Evolutionary conservation across 2,329 filamentous ascomycete species (phyloP), one percentile per base, ranked within the genome.

Genomic region (Monosporascus sp.): DNA sequence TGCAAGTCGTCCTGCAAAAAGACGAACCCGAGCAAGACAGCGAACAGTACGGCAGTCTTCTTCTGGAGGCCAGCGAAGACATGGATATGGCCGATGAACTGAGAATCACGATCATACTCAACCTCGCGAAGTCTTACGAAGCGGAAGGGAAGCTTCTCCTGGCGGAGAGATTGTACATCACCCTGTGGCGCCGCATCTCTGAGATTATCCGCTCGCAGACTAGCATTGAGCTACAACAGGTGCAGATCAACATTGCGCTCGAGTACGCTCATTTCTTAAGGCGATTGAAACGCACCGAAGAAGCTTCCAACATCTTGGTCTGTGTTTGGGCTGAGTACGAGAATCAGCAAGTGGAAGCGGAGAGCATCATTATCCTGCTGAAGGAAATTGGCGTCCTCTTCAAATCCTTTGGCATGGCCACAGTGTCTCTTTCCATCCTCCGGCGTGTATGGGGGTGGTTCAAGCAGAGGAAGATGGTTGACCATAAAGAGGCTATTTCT

Each of bases 311-410:
- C 47, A 72, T 74, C 9, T 62, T 74, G 50, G 67, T 73, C 35
- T 72, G 69, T 35, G 57, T 74, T 7, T 74, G 72, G 71, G 67
- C 67, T 1, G 72, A 74, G 59, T 73, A 72, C 39, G 68, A 73
- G 57, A 60, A 73, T 52, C 57, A 67, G 49, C 54, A 49, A 2
- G 68, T 67, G n/a, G 66, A 70, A 49, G 59, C 65, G 0, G 60
- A 70, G 59, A 50, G 59, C 2, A 62, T 73, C 14, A 62, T 72
- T n/a, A 54, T 71, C 36, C 67, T 64, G 50, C 65, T 74, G 45
- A 63, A 63, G 41, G 67, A 74, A 47, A 63, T 74, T 4, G 71
- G 68, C 20, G 55, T 63, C 0, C 52, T 69, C 2, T 70, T 71
- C 57, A 62, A 60, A 50, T 52, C 58, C 0, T 68, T 71, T 31